Evolutionary conservation across 257 asterid species (phyloP).

Genomic region (Solanum sitiens): DNA sequence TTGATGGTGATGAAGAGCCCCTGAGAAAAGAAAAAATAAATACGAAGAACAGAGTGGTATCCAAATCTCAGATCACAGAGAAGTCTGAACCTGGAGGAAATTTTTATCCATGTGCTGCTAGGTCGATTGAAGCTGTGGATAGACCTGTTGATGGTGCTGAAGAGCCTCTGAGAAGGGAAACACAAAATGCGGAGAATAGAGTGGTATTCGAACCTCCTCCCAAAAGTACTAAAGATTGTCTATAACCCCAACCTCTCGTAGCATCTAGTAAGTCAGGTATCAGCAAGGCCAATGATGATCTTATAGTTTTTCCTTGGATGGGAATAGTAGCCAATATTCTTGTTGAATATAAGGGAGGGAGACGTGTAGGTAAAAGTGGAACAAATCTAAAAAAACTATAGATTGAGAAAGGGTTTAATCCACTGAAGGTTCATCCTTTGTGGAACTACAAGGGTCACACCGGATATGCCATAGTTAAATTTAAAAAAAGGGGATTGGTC

Average conservation of each 20-base stretch:
- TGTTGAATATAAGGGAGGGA: conserved; percentile 15
- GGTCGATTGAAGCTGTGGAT: conserved; percentile 4
- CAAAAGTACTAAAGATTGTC: too few species aligned
- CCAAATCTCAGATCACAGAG: background rate
- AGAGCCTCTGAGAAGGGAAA: too few species aligned
- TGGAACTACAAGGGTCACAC: conserved; percentile 34
- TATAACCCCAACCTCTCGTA: too few species aligned
- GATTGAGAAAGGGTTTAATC: conserved; percentile 26
- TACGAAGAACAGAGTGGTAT: background rate
- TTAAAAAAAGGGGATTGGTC: conserved; percentile 22
- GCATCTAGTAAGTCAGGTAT: too few species aligned
- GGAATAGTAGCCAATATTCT: conserved; percentile 45
- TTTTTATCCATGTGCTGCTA: background rate
- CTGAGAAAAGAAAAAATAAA: background rate
- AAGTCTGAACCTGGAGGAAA: too few species aligned
- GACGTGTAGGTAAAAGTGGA: conserved; percentile 32
- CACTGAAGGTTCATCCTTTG: conserved; percentile 31
- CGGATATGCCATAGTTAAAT: conserved; percentile 42
- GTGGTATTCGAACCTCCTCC: background rate
- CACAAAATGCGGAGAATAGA: too few species aligned
- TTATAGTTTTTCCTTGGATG: conserved; percentile 50
- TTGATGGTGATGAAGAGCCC: background rate
- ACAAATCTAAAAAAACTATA: conserved; percentile 22
- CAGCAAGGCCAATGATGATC: conserved; percentile 16
- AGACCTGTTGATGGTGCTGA: background rate